Conservation (phyloP, 2,329 filamentous ascomycete species). For the Fusarium decemcellulare region DNA sequence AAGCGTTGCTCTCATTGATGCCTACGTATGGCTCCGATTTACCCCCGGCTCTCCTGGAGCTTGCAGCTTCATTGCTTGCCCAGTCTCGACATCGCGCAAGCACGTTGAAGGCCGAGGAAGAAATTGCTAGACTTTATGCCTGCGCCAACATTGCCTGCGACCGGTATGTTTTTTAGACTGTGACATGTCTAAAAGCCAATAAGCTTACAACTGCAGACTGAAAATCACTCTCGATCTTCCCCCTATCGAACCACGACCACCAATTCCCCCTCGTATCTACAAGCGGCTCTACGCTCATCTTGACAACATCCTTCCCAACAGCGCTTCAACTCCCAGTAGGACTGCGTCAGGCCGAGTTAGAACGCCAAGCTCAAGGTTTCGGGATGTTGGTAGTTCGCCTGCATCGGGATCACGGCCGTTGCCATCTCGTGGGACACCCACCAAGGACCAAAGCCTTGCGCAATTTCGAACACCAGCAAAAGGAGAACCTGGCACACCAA, state of each 20-base stretch:
- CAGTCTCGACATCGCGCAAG: slow-evolving; percentile 85
- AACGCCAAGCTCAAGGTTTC: slow-evolving; percentile 53
- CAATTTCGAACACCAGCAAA: slow-evolving; percentile 57
- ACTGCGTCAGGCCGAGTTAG: slow-evolving; percentile 47
- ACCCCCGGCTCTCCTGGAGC: slow-evolving; percentile 77
- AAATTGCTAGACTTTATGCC: slow-evolving; percentile 86
- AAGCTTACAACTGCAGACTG: slow-evolving; percentile 64
- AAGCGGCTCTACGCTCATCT: slow-evolving; percentile 87
- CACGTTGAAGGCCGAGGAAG: slow-evolving; percentile 86
- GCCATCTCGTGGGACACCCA: slow-evolving; percentile 61
- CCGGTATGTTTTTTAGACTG: slow-evolving; percentile 63
- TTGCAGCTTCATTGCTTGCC: slow-evolving; percentile 81
- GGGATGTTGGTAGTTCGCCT: slow-evolving; percentile 43
- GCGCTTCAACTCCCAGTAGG: slow-evolving; percentile 51
- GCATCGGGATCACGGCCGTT: slow-evolving; percentile 49
- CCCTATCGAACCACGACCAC: slow-evolving; percentile 80
- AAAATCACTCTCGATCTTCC: slow-evolving; percentile 84
- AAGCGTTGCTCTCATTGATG: slow-evolving; percentile 79
- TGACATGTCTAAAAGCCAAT: too few relatives aligned
- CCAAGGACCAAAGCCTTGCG: slow-evolving; percentile 60
- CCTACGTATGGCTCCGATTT: slow-evolving; percentile 79
- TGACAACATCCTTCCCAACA: slow-evolving; percentile 75
- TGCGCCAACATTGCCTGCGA: slow-evolving; percentile 94
- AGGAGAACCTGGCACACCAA: slow-evolving; percentile 53
- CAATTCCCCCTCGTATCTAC: slow-evolving; percentile 85